Evolutionary conservation across 2,329 filamentous ascomycete species (phyloP).

Genomic region (Sphaerulina vaccinii): DNA sequence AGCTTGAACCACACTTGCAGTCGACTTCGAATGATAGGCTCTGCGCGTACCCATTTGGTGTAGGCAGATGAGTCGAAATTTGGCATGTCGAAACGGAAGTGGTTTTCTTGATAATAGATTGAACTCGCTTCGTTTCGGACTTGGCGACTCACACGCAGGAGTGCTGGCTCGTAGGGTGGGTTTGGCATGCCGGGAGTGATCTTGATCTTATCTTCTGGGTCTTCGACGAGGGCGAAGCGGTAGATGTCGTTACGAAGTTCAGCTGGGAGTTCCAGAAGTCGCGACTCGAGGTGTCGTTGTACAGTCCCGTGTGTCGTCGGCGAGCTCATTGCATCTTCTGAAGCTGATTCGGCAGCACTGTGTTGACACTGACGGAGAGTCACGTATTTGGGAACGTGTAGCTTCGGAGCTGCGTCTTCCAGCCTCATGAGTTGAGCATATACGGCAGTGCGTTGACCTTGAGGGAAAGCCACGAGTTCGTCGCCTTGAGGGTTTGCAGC

Average conservation of each 20-base stretch:
- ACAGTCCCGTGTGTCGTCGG: background rate
- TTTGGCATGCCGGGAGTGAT: background rate
- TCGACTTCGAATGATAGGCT: background rate
- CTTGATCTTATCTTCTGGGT: conserved; percentile 7
- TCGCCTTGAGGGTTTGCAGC: too few relatives aligned
- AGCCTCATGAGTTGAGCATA: too few relatives aligned
- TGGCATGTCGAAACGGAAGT: conserved; percentile 16
- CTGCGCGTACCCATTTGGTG: conserved; percentile 2
- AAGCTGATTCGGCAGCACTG: too few relatives aligned
- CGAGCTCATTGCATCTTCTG: too few relatives aligned
- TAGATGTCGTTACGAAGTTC: conserved; percentile 16
- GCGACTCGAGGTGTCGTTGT: background rate
- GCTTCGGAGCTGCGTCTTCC: too few relatives aligned
- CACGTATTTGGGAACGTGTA: too few relatives aligned
- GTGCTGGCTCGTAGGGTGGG: conserved; percentile 5
- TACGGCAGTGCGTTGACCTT: too few relatives aligned
- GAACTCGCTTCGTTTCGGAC: conserved; percentile 12
- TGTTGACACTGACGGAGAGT: too few relatives aligned
- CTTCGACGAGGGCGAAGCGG: conserved; percentile 2
- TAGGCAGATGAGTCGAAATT: conserved; percentile 7
- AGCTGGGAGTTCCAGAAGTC: conserved; percentile 7
- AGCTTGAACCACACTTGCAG: conserved; percentile 9
- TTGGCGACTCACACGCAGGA: conserved; percentile 15
- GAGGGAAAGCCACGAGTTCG: too few relatives aligned
- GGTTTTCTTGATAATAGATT: conserved; percentile 24